Base-by-base conservation (phyloP, 2,329 filamentous ascomycete species). In the Claviceps pusilla region DNA sequence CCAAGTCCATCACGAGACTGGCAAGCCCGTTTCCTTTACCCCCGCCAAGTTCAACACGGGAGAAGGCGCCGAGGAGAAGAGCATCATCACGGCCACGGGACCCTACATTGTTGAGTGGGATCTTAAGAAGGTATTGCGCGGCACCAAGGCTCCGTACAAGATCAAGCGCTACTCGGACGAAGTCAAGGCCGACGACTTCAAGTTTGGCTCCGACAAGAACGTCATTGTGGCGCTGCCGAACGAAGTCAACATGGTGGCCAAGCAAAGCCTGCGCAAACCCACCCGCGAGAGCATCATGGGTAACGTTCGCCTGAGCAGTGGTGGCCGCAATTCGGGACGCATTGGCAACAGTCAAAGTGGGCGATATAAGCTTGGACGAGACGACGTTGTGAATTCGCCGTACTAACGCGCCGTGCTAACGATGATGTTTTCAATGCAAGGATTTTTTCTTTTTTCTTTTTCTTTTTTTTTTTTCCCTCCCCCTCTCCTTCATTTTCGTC, bases 161-260 rank as follows among this genome's bases (percentile, higher is more conserved):
- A 97, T 98, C 76, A 96, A 97, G 76, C 85, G 93, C 16, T 98
- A 98, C 66, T 79, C 82, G 0, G 93, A 98, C 64, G 86, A 95
- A 59, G 89, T 98, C 65, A 96, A 94, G 76, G 93, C 93, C 4
- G 93, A 98, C 68, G 95, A 98, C 68, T 98, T 98, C 82, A 89
- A 93, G 64, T 98, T 89, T 64, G 91, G 91, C 49, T 90, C 85
- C 5, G 93, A 98, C 69, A 95, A 95, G 79, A 96, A 96, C 64
- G 89, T 98, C 63, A 95, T 98, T 64, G 91, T 98, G 41, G 93
- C 93, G 0, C 74, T 98, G 59, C 90, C 93, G 2, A 95, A 98
- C 66, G 90, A 97, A 68, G 93, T 98, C 61, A 94, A 96, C 69
- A 97, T 97, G 90, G 88, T 98, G 12, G 86, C 84, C 48, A 90